Percentiles rank a stretch among this genome's conserved stretches.
These are phyloP conservation scores for Cladophialophora yegresii DNA, from an alignment of 2,329 filamentous ascomycete genomes.

Conservation along the genomic window DNA sequence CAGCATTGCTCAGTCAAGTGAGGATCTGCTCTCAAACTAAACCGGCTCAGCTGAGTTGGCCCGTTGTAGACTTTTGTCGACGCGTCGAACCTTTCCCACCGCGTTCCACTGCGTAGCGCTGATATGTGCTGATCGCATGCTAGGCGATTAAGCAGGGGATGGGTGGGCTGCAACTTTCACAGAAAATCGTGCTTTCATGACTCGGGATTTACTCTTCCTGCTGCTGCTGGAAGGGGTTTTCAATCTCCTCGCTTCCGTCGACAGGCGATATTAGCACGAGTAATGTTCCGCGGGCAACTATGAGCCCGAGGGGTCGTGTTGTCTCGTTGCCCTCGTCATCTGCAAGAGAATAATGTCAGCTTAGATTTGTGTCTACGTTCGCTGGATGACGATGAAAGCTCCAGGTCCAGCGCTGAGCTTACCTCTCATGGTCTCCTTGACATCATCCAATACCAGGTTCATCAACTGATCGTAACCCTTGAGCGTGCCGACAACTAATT, in stretches of 20 bases:
- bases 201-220: slow-evolving; percentile 57
- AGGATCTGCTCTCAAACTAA: background rate
- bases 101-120: background rate
- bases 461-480: slow-evolving; percentile 97
- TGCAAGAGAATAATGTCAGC: slow-evolving; percentile 45
- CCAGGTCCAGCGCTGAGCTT: slow-evolving; percentile 39
- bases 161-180: background rate
- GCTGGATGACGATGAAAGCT: background rate
- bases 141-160: background rate
- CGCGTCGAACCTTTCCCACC: background rate
- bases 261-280: slow-evolving; percentile 90
- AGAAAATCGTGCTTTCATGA: background rate
- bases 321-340: slow-evolving; percentile 92
- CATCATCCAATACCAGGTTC: slow-evolving; percentile 95
- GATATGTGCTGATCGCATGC: background rate
- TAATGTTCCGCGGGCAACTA: slow-evolving; percentile 88
- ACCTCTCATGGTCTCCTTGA: slow-evolving; percentile 88
- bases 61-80: background rate
- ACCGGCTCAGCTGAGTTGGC: background rate
- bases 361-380: background rate
- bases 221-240: slow-evolving; percentile 82
- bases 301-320: slow-evolving; percentile 76
- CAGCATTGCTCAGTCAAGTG: background rate
- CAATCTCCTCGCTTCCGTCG: slow-evolving; percentile 93
- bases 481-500: slow-evolving; percentile 76